Evolutionary conservation across 2,329 filamentous ascomycete species (phyloP), one percentile per base, ranked within the genome.

Genomic region (Fusarium acutatum): DNA sequence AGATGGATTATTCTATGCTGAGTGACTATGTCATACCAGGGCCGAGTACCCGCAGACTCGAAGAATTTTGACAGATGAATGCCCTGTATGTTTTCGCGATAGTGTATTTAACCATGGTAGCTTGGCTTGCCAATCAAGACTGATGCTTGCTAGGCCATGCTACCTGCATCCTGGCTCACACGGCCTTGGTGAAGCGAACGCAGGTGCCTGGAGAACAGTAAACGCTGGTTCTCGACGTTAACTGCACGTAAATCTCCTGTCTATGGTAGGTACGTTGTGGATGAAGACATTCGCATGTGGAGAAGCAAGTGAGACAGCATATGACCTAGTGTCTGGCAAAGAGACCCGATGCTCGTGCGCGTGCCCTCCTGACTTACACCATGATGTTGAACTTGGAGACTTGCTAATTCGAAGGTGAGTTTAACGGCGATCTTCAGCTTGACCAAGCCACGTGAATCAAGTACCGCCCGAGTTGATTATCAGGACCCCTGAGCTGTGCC

Each of bases 401-500:
- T n/a, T 54, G 34, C 18, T 52, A 22, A 28, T 38, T 40, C 38
- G 34, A 52, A 52, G 20, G 41, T 41, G 44, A 35, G 43, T 40
- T 28, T 30, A 47, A 38, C 46, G 60, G 61, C 53, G 64, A 76
- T 73, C 72, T 28, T 41, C 61, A 54, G 61, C 61, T 63, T 60
- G 64, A 63, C 64, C 43, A 50, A 74, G 75, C 74, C 74, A 78
- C 67, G 75, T 75, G 74, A 78, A 75, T 64, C 68, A 75, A 71
- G 70, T 67, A 66, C 74, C 73, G 67, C 61, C 72, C 66, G 62
- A 78, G 64, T 70, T 75, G 67, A 43, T 56, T 56, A 49, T 49
- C 38, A 60, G 35, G 62, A 57, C 58, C 72, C 63, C 67, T 68
- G 60, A 71, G 50, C 64, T 67, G 52, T 28, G 49, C 64, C 72